A percentile compares a stretch with the other conserved stretches of the same genome.
Evolutionary conservation across 768 basidiomycete species (phyloP).

Genomic region (Favolaschia claudopus): DNA sequence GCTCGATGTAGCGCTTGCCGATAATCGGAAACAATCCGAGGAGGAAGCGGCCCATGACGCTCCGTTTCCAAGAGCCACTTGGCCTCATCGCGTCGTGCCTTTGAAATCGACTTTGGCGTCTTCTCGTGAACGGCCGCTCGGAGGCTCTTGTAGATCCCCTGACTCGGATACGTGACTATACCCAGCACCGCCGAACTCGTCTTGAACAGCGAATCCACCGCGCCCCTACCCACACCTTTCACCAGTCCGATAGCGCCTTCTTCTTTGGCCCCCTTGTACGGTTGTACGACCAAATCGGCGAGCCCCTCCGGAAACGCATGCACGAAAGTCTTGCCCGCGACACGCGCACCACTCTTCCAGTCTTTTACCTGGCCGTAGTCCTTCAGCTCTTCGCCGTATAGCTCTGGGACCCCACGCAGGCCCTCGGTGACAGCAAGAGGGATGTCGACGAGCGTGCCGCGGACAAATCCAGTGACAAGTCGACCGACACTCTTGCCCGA

Average conservation of each 20-base stretch:
- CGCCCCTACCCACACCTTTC: conserved; percentile 27
- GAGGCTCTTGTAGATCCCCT: conserved; percentile 35
- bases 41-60: not conserved
- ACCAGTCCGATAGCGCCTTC: conserved; percentile 19
- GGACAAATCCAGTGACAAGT: conserved; percentile 30
- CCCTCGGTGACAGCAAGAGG: conserved; percentile 43
- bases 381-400: conserved; percentile 44
- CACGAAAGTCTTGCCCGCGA: conserved; percentile 45
- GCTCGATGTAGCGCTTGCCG: too few relatives aligned
- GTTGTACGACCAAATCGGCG: conserved; percentile 20
- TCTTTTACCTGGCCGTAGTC: conserved; percentile 41
- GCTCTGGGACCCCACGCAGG: conserved; percentile 40
- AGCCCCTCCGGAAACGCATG: conserved; percentile 15
- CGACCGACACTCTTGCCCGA: conserved; percentile 39
- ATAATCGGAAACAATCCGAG: too few relatives aligned
- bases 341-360: conserved; percentile 44
- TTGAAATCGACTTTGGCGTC: not conserved
- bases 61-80: conserved; percentile 14
- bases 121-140: conserved; percentile 15
- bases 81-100: conserved; percentile 6
- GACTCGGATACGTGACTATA: conserved; percentile 34
- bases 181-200: conserved; percentile 23
- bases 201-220: not conserved
- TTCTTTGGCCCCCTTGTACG: conserved; percentile 24
- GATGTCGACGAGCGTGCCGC: conserved; percentile 40